Evolutionary conservation across 768 basidiomycete genomes (phyloP).

Genomic region (Boletus sp.): DNA sequence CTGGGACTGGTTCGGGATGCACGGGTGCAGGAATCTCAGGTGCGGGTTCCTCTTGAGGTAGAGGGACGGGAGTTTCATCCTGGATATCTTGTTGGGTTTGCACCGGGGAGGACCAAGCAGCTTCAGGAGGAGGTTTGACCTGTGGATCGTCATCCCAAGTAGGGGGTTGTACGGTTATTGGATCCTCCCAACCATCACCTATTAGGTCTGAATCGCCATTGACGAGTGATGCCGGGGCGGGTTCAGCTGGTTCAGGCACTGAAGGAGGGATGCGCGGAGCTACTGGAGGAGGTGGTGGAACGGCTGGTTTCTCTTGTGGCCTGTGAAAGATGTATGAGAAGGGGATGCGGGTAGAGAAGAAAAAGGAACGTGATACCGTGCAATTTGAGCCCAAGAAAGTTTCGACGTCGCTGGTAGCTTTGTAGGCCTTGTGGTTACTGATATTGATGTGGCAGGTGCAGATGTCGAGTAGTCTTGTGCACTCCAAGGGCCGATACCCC

Average conservation of each 20-base stretch:
- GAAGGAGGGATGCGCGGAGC: conserved; percentile 17
- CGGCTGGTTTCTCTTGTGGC: conserved; percentile 61
- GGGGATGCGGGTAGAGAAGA: neutral
- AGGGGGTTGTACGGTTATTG: conserved; percentile 63
- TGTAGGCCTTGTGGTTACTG: conserved; percentile 25
- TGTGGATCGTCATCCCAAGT: conserved; percentile 71
- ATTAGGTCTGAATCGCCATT: conserved; percentile 35
- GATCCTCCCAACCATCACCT: conserved; percentile 62
- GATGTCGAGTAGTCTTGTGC: conserved; percentile 38
- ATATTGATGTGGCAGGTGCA: conserved; percentile 19
- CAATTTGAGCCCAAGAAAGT: conserved; percentile 84
- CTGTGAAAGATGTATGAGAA: conserved; percentile 33
- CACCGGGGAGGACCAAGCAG: conserved; percentile 33
- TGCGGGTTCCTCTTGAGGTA: conserved; percentile 35
- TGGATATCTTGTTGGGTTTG: conserved; percentile 23
- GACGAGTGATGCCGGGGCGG: conserved; percentile 28
- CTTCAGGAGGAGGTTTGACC: conserved; percentile 31
- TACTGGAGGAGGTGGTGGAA: conserved; percentile 36
- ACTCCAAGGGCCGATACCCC: conserved; percentile 31
- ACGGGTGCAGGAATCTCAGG: conserved; percentile 17
- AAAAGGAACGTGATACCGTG: conserved; percentile 39
- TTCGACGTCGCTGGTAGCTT: conserved; percentile 73
- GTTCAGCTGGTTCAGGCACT: conserved; percentile 21
- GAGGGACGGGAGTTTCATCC: conserved; percentile 15
- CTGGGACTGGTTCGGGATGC: conserved; percentile 15